These are phyloP conservation scores for Mucor sp. DNA, from an alignment of 371 early-diverging fungal species.

Conservation along the genomic window DNA sequence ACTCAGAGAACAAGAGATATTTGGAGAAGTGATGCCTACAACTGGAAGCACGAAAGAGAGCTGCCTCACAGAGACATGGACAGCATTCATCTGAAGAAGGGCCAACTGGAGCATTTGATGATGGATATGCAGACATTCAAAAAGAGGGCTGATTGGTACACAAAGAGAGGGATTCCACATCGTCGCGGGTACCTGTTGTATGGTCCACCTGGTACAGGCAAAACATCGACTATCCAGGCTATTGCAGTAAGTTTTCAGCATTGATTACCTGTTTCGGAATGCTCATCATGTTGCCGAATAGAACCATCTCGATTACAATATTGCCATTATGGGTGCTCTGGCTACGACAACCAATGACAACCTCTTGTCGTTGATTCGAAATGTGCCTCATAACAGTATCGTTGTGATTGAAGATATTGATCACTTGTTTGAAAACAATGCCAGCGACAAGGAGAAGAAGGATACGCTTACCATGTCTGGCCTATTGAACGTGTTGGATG, in stretches of 20 bases:
- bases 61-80: slow-evolving; percentile 27
- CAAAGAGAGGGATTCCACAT: slow-evolving; percentile 89
- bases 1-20: slow-evolving; percentile 8
- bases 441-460: slow-evolving; percentile 42
- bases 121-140: slow-evolving; percentile 39
- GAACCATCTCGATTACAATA: slow-evolving; percentile 27
- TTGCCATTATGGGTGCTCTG: slow-evolving; percentile 60
- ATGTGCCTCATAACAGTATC: slow-evolving; percentile 86
- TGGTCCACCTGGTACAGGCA: slow-evolving; percentile 99
- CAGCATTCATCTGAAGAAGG: slow-evolving; percentile 31
- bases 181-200: slow-evolving; percentile 94
- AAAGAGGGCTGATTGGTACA: slow-evolving; percentile 69
- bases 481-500: slow-evolving; percentile 83
- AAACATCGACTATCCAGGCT: slow-evolving; percentile 96
- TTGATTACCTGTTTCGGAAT: slow-evolving; percentile 32
- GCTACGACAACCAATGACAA: slow-evolving; percentile 83
- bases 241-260: slow-evolving; percentile 66
- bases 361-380: slow-evolving; percentile 77
- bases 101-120: slow-evolving; percentile 35
- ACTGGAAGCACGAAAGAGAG: slow-evolving; percentile 9
- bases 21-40: not conserved
- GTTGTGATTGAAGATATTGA: slow-evolving; percentile 97
- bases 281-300: not conserved
- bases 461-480: slow-evolving; percentile 23
- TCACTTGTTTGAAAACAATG: slow-evolving; percentile 38